A percentile compares a stretch with the other conserved stretches of the same genome.
Evolutionary conservation across 139 green algal genomes (phyloP).

Genomic region (Coelastrella sp.): DNA sequence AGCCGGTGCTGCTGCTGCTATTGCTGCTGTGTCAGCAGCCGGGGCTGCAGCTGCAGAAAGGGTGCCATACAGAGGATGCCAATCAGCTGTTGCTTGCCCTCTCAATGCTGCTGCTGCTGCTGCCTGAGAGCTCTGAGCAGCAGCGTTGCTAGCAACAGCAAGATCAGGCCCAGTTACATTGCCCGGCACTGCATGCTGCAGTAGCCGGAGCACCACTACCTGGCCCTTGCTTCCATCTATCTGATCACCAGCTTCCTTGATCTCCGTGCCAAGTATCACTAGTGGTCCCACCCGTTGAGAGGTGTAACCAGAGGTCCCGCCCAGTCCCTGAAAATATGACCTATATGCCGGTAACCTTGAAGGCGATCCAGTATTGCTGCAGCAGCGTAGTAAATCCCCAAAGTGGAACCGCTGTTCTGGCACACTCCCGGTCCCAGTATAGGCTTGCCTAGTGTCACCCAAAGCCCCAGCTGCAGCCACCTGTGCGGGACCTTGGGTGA

Average conservation of each 20-base stretch:
- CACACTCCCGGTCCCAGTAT: background rate
- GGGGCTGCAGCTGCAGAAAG: background rate
- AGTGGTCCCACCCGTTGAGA: background rate
- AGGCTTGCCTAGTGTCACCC: background rate
- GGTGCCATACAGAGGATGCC: background rate
- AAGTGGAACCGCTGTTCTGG: background rate
- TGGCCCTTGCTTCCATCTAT: background rate
- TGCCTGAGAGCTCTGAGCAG: background rate
- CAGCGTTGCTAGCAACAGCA: background rate
- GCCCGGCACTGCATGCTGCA: background rate
- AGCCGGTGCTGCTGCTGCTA: conserved; percentile 23
- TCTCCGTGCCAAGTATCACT: conserved; percentile 17
- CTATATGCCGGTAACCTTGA: background rate
- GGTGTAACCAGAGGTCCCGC: background rate
- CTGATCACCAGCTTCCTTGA: background rate
- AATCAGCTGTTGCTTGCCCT: background rate
- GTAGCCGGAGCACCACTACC: conserved; percentile 14
- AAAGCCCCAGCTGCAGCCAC: background rate
- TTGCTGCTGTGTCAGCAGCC: background rate
- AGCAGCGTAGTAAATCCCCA: background rate
- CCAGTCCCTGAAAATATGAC: background rate
- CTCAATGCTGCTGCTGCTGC: conserved; percentile 25
- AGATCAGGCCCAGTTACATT: background rate
- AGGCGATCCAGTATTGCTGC: background rate
- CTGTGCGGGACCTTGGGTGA: background rate